Evolutionary conservation across 2,329 filamentous ascomycete genomes (phyloP).

Genomic region (Tolypocladium paradoxum): DNA sequence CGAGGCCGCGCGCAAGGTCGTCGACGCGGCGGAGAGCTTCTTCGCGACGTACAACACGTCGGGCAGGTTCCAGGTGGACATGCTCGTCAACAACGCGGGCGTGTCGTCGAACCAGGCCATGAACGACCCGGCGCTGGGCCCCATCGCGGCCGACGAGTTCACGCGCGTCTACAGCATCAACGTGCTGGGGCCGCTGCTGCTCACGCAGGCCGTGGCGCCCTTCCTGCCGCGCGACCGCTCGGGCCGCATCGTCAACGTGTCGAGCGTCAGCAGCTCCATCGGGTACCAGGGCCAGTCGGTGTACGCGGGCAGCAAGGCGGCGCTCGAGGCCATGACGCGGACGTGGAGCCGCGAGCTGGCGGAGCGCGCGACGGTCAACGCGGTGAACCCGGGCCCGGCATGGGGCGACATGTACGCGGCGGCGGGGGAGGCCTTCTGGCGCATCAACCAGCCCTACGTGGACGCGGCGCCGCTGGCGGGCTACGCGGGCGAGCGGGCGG

Average conservation of each 20-base stretch:
- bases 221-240: conserved; percentile 60
- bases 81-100: conserved; percentile 82
- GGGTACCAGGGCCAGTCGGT: conserved; percentile 45
- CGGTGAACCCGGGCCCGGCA: conserved; percentile 46
- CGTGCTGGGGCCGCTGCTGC: conserved; percentile 67
- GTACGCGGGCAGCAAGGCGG: conserved; percentile 48
- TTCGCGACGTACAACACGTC: conserved; percentile 12
- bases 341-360: conserved; percentile 47
- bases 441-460: conserved; percentile 26
- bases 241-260: conserved; percentile 45
- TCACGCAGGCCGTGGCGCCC: conserved; percentile 61
- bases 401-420: conserved; percentile 40
- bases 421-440: conserved; percentile 22
- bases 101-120: conserved; percentile 54
- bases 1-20: conserved; percentile 14
- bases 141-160: conserved; percentile 54
- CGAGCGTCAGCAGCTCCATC: conserved; percentile 41
- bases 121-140: conserved; percentile 38
- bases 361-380: conserved; percentile 43
- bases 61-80: conserved; percentile 47
- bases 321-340: conserved; percentile 47
- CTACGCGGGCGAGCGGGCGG: conserved; percentile 20
- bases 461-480: conserved; percentile 23
- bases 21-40: conserved; percentile 17
- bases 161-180: conserved; percentile 66